A percentile compares a stretch with the other conserved stretches of the same genome.
phyloP scores from a whole-genome alignment of 345 rosid genomes.

The Physaria fendleri region DNA sequence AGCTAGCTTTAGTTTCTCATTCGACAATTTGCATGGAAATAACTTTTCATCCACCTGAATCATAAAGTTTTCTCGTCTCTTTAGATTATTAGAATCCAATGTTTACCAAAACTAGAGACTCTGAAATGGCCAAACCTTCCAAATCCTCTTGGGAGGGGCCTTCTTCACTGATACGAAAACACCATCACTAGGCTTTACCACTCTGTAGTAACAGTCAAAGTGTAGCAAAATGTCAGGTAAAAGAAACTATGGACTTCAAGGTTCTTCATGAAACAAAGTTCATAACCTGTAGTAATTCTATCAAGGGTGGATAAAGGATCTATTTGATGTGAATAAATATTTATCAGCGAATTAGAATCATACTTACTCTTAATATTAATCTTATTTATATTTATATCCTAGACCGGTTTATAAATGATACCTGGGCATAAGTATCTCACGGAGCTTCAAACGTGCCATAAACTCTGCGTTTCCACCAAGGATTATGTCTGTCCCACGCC shows the following conservation, averaged over 20 bases:
- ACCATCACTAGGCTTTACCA: constrained; percentile 71
- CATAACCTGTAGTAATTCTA: neutral
- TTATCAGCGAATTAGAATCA: neutral
- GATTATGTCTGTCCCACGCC: constrained; percentile 97
- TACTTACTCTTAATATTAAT: neutral
- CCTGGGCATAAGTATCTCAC: constrained; percentile 99
- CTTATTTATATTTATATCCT: neutral
- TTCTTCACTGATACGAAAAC: constrained; percentile 82
- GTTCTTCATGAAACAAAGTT: constrained; percentile 5
- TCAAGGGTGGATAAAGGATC: neutral
- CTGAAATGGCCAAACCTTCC: constrained; percentile 61
- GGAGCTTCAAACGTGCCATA: constrained; percentile 96
- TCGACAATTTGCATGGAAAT: constrained; percentile 78
- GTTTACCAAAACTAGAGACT: constrained; percentile 8
- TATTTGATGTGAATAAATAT: neutral
- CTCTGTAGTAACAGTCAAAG: constrained; percentile 43
- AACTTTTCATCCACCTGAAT: constrained; percentile 76
- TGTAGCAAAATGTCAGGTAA: constrained; percentile 3
- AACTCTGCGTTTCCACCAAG: constrained; percentile 98
- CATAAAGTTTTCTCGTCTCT: neutral
- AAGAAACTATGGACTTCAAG: neutral
- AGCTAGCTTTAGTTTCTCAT: constrained; percentile 55
- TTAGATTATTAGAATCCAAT: constrained; percentile 11
- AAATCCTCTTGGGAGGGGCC: constrained; percentile 69
- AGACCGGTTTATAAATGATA: constrained; percentile 26